phyloP scores from a whole-genome alignment of 768 basidiomycete genomes.

The Grammothele lineata region DNA sequence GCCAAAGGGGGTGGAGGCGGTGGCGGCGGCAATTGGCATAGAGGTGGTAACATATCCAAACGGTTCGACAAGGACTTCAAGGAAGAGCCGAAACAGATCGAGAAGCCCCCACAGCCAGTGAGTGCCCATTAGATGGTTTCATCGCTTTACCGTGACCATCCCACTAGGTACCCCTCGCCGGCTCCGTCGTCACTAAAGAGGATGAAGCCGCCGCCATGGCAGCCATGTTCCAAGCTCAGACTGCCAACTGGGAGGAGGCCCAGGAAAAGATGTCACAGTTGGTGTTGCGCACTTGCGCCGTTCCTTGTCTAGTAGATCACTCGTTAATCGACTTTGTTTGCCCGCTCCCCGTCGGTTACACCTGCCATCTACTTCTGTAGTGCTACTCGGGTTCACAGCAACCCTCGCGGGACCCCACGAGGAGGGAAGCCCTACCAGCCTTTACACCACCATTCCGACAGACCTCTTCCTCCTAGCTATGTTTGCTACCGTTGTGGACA shows the following conservation, averaged over 20 bases:
- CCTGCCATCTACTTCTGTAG: conserved; percentile 36
- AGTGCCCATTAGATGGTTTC: not conserved
- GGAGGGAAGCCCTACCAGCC: conserved; percentile 54
- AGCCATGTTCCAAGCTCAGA: conserved; percentile 96
- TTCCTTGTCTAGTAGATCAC: conserved; percentile 61
- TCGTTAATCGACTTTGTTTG: conserved; percentile 68
- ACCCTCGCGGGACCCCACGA: conserved; percentile 56
- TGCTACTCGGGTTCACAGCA: conserved; percentile 63
- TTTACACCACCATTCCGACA: conserved; percentile 55
- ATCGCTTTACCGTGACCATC: conserved; percentile 10
- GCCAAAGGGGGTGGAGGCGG: conserved; percentile 21
- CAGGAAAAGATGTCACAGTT: conserved; percentile 99
- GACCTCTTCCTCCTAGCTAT: conserved; percentile 89
- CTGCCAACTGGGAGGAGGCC: conserved; percentile 95
- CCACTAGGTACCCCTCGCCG: conserved; percentile 21
- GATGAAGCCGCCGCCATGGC: conserved; percentile 95
- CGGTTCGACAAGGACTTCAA: conserved; percentile 81
- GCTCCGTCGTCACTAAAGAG: conserved; percentile 38
- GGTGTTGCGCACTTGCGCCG: conserved; percentile 61
- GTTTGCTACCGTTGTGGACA: conserved; percentile 98
- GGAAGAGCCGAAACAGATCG: conserved; percentile 6
- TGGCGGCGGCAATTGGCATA: conserved; percentile 51
- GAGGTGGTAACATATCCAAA: conserved; percentile 67
- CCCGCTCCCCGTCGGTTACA: conserved; percentile 27
- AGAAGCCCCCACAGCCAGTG: conserved; percentile 4